Percentiles rank a stretch among this genome's conserved stretches.
These are phyloP conservation scores for Mesostigma viride DNA, from an alignment of 139 green algal genomes.

Conservation along the genomic window DNA sequence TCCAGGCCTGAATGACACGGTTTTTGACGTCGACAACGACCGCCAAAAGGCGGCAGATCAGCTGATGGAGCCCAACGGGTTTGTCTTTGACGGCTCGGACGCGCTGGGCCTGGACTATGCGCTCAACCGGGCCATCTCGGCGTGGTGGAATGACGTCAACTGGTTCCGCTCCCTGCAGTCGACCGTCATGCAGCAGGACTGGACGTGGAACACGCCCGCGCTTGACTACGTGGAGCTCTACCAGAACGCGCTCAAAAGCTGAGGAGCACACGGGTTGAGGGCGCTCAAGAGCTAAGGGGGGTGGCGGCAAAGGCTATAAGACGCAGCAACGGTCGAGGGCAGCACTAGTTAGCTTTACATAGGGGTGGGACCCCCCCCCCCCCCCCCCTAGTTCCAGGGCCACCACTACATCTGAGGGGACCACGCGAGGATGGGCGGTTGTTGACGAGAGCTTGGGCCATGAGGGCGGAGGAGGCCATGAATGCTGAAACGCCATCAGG, in stretches of 20 bases:
- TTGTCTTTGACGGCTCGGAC: conserved; percentile 83
- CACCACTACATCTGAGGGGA: too few relatives aligned
- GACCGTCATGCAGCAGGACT: conserved; percentile 64
- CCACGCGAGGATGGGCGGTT: too few relatives aligned
- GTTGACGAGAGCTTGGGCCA: too few relatives aligned
- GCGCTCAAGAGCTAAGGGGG: too few relatives aligned
- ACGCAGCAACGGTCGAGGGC: too few relatives aligned
- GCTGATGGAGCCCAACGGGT: conserved; percentile 67
- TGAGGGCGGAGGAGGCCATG: too few relatives aligned
- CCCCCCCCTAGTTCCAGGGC: too few relatives aligned
- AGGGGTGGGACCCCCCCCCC: too few relatives aligned
- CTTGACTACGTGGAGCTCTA: conserved; percentile 96
- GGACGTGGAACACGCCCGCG: conserved; percentile 80
- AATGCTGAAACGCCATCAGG: too few relatives aligned
- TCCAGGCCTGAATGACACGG: conserved; percentile 41
- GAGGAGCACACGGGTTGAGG: too few relatives aligned
- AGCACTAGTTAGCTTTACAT: too few relatives aligned
- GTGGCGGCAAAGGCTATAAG: too few relatives aligned
- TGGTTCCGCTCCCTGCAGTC: conserved; percentile 37
- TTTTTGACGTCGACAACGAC: conserved; percentile 50
- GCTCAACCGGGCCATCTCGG: conserved; percentile 66
- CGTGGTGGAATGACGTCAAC: conserved; percentile 63
- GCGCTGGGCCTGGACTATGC: conserved; percentile 75
- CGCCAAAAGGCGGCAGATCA: conserved; percentile 27
- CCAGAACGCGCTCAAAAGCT: conserved; percentile 46